Evolutionary conservation across 192 early-diverging fungal genomes (phyloP).

Genomic region (Backusella liffmaniae): DNA sequence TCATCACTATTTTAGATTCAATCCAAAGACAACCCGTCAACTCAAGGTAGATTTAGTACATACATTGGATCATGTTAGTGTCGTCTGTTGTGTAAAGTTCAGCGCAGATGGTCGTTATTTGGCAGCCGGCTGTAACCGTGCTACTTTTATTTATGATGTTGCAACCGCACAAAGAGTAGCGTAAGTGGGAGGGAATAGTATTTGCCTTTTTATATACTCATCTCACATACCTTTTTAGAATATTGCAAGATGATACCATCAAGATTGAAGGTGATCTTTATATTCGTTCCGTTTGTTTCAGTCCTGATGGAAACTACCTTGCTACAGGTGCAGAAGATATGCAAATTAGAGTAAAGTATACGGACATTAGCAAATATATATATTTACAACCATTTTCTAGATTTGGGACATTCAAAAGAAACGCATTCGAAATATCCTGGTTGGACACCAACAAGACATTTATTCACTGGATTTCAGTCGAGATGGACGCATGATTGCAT

Average conservation of each 20-base stretch:
- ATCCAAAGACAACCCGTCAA: slow-evolving; percentile 63
- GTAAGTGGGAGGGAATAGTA: slow-evolving; percentile 33
- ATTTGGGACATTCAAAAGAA: slow-evolving; percentile 72
- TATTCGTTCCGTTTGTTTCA: slow-evolving; percentile 95
- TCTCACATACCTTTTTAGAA: slow-evolving; percentile 40
- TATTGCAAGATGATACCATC: slow-evolving; percentile 74
- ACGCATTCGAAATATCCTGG: slow-evolving; percentile 63
- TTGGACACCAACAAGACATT: slow-evolving; percentile 96
- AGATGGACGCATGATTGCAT: slow-evolving; percentile 87
- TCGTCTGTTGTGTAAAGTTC: slow-evolving; percentile 98
- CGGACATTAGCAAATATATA: background rate
- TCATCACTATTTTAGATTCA: slow-evolving; percentile 45
- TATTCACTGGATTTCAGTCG: slow-evolving; percentile 94
- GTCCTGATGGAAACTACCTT: slow-evolving; percentile 84
- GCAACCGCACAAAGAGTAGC: slow-evolving; percentile 65
- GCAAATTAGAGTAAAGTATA: slow-evolving; percentile 69
- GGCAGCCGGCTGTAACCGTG: slow-evolving; percentile 93
- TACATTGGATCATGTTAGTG: slow-evolving; percentile 64
- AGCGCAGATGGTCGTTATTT: slow-evolving; percentile 90
- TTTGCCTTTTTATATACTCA: background rate
- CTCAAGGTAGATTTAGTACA: slow-evolving; percentile 71
- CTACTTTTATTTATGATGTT: slow-evolving; percentile 84
- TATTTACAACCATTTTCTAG: background rate
- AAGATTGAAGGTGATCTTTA: slow-evolving; percentile 87
- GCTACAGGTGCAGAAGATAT: slow-evolving; percentile 97